phyloP scores from a whole-genome alignment of 306 rosid species.

The Dalbergia cultrata region DNA sequence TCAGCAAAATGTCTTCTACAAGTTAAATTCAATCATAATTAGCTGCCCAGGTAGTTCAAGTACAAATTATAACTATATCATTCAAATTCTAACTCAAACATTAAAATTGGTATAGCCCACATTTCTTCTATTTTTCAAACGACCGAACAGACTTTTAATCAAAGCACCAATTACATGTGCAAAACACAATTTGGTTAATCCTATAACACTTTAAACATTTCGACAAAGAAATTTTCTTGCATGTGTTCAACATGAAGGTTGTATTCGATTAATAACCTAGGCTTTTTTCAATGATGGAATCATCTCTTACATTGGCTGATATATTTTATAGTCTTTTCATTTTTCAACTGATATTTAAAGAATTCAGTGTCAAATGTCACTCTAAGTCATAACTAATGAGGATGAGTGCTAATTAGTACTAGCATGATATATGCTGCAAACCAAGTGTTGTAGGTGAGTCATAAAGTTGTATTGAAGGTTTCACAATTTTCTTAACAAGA shows the following conservation, averaged over 20 bases:
- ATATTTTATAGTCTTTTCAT: no score
- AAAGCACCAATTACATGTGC: background rate
- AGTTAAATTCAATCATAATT: background rate
- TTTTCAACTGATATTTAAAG: background rate
- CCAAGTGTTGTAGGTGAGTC: background rate
- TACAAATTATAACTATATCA: background rate
- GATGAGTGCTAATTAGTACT: background rate
- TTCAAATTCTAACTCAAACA: background rate
- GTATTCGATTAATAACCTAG: background rate
- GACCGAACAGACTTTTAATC: background rate
- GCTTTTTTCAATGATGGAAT: background rate
- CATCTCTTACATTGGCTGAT: background rate
- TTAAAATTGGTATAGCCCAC: background rate
- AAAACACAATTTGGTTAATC: background rate
- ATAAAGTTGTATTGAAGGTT: background rate
- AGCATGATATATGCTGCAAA: background rate
- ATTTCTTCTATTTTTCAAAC: background rate
- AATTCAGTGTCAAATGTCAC: background rate
- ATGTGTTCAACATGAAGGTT: background rate
- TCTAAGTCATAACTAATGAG: background rate
- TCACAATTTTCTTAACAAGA: background rate
- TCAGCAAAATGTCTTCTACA: background rate
- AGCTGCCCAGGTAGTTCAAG: background rate
- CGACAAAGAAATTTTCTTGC: background rate
- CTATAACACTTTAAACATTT: background rate